These are phyloP conservation scores for Rhodotorula taiwanensis DNA, from an alignment of 768 basidiomycete species.

Conservation along the genomic window DNA sequence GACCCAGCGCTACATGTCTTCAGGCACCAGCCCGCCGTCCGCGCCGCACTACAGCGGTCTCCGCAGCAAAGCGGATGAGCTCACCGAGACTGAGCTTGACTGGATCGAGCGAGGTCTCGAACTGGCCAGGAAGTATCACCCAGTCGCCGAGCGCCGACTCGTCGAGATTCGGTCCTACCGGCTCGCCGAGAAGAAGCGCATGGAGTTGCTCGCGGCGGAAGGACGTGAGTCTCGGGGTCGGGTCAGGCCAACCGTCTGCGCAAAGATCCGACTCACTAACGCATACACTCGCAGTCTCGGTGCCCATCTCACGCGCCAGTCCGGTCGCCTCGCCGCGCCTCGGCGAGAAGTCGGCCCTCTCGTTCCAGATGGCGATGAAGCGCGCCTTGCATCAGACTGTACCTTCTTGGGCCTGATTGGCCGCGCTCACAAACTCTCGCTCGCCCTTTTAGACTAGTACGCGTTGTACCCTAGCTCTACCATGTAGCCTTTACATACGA, in stretches of 20 bases:
- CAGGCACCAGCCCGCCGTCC: no score
- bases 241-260: no score
- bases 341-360: neutral
- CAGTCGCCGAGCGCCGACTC: neutral
- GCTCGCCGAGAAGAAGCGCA: constrained; percentile 1
- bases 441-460: no score
- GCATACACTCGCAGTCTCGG: no score
- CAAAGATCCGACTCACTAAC: no score
- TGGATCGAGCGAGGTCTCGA: constrained; percentile 21
- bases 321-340: neutral
- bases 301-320: neutral
- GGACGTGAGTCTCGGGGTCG: no score
- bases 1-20: neutral
- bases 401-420: constrained; percentile 1
- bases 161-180: constrained; percentile 1
- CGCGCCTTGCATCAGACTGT: neutral
- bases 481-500: no score
- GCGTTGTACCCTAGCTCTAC: no score
- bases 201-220: neutral
- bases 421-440: no score
- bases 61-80: neutral
- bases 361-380: neutral
- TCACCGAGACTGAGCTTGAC: constrained; percentile 10
- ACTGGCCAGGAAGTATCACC: neutral
- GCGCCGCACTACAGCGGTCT: neutral